Percentiles rank a stretch among this genome's conserved stretches.
phyloP scores from a whole-genome alignment of 2,329 filamentous ascomycete species.

The Furcasterigmium sp. region DNA sequence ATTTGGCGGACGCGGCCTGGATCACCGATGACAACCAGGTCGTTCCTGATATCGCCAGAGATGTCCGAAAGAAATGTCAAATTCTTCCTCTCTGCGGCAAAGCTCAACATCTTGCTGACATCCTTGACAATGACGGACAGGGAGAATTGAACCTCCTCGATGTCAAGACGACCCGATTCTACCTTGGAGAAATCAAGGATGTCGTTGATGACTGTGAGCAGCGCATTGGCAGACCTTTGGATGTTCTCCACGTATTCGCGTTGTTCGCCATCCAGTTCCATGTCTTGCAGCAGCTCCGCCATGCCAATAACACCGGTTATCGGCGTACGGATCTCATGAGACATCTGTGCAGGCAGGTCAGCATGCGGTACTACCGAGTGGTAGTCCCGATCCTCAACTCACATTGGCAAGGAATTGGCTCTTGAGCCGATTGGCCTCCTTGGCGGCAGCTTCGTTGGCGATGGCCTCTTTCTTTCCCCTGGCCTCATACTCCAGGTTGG shows the following conservation, averaged over 20 bases:
- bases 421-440: slow-evolving; percentile 75
- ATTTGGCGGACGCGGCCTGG: slow-evolving; percentile 81
- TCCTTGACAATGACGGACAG: slow-evolving; percentile 69
- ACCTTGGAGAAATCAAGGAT: slow-evolving; percentile 88
- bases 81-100: slow-evolving; percentile 76
- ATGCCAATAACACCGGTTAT: slow-evolving; percentile 79
- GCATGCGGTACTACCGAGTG: no score
- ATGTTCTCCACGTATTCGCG: slow-evolving; percentile 73
- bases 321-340: slow-evolving; percentile 73
- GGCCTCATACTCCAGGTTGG: slow-evolving; percentile 57
- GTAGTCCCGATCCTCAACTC: slow-evolving; percentile 11
- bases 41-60: slow-evolving; percentile 54
- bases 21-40: slow-evolving; percentile 80
- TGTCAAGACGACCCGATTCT: slow-evolving; percentile 70
- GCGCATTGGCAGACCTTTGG: slow-evolving; percentile 70
- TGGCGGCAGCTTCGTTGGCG: slow-evolving; percentile 72
- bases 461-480: slow-evolving; percentile 65
- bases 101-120: slow-evolving; percentile 81
- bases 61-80: slow-evolving; percentile 66
- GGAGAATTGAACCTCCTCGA: slow-evolving; percentile 77
- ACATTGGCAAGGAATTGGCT: slow-evolving; percentile 71
- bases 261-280: slow-evolving; percentile 63
- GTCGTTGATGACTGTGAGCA: slow-evolving; percentile 86
- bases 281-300: slow-evolving; percentile 68
- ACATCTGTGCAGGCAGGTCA: slow-evolving; percentile 46